phyloP scores from a whole-genome alignment of 2,329 filamentous ascomycete genomes.

The Alternaria sp. region DNA sequence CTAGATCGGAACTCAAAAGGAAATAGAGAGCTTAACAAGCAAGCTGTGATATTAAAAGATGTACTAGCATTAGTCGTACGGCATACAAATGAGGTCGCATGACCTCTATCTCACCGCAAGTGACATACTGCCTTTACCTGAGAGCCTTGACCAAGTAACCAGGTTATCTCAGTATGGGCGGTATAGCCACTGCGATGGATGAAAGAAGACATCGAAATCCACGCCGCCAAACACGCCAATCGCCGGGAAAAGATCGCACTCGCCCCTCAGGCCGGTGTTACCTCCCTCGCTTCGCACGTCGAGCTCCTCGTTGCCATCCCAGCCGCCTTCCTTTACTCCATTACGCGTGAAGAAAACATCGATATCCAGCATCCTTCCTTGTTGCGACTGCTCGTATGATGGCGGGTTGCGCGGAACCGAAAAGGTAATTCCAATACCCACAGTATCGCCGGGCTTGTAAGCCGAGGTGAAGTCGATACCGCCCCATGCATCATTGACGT shows the following conservation, averaged over 20 bases:
- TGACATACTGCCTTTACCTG: not conserved
- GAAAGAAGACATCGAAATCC: slow-evolving; percentile 71
- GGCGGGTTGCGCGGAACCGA: slow-evolving; percentile 47
- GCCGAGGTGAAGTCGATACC: slow-evolving; percentile 71
- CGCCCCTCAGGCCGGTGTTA: slow-evolving; percentile 71
- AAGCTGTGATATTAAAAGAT: not conserved
- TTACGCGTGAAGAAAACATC: slow-evolving; percentile 75
- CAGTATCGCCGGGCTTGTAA: slow-evolving; percentile 69
- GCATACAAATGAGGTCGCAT: not conserved
- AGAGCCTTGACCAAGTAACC: not conserved
- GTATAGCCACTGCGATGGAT: slow-evolving; percentile 64
- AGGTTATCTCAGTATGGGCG: slow-evolving; percentile 24
- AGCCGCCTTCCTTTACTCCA: slow-evolving; percentile 65
- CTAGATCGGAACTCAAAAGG: not conserved
- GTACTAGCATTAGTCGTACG: not conserved
- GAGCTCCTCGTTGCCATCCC: slow-evolving; percentile 77
- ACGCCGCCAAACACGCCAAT: slow-evolving; percentile 74
- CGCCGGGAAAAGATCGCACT: slow-evolving; percentile 72
- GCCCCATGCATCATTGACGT: slow-evolving; percentile 76
- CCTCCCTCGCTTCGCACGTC: slow-evolving; percentile 68
- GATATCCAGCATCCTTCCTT: slow-evolving; percentile 51
- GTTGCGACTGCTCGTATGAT: slow-evolving; percentile 35
- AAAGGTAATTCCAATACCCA: slow-evolving; percentile 76
- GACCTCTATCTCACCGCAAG: not conserved
- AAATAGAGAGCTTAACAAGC: not conserved